Base-by-base conservation (phyloP, 306 rosid genomes). In the Psophocarpus tetragonolobus region DNA sequence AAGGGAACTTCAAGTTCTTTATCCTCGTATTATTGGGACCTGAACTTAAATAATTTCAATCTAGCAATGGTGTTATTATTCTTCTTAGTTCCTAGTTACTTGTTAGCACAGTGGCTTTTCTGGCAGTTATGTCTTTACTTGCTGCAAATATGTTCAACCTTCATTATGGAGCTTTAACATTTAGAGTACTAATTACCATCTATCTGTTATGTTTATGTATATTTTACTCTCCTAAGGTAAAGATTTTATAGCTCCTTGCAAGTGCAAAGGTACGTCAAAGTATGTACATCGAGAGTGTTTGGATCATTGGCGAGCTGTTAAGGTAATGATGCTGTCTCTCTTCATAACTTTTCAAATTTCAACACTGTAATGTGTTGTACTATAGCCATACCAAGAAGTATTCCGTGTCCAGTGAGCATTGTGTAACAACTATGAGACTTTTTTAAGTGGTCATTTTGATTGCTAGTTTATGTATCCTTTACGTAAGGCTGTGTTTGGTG, bases 281-380 rank as follows among this genome's bases (percentile, higher is more conserved):
- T 90, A 88, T 74, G 96, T 90, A 30, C 97, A 90, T 77, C 81
- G 96, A 48, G 90, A 90, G 63, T 92, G 96, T 67, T 81, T 92
- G 87, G 97, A 92, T 87, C 97, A 92, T 76, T 92, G 97, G 93
- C 90, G 96, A 83, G 90, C 97, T 18, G 85, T 92, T 75, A 90
- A 80, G 97, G 75, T 36, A 27, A 20, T 17, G 26, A 48, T 73
- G 68, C 18, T 24, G 42, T 44, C 63, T 30, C 47, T 1, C 9
- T 68, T 54, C 10, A 20, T 6, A 48, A 6, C 63, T 15, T 20
- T 20, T 53, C 11, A 14, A 30, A n/a, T 24, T 26, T 70, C 33
- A 50, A 47, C 32, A n/a, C 23, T 54, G 61, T 7, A 21, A 18
- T 21, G 9, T 39, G 66, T 8, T 23, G 30, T 18, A 36, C 33